Evolutionary conservation across 2,329 filamentous ascomycete genomes (phyloP).

Genomic region (Fusarium haematococcum): DNA sequence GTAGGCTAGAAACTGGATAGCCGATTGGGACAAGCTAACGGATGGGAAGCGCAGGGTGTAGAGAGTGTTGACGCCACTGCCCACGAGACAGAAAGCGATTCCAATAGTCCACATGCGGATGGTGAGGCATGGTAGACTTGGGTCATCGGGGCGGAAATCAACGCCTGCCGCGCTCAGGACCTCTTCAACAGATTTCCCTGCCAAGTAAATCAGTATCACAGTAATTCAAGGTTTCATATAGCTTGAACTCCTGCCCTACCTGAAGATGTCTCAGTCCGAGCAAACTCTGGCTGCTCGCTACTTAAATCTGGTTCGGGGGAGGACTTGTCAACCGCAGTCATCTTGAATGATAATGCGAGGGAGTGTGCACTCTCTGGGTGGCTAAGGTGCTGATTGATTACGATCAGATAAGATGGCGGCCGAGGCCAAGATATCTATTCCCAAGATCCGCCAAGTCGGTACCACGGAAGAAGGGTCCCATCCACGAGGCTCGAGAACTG

Average conservation of each 20-base stretch:
- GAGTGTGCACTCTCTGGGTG: not conserved
- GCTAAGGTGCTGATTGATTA: not conserved
- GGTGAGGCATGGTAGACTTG: slow-evolving; percentile 49
- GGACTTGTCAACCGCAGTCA: not conserved
- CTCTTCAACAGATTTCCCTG: slow-evolving; percentile 35
- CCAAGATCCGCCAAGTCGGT: not conserved
- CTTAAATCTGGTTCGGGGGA: not conserved
- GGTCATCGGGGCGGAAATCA: slow-evolving; percentile 44
- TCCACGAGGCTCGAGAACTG: not conserved
- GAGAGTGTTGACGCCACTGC: slow-evolving; percentile 55
- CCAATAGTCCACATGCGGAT: slow-evolving; percentile 55
- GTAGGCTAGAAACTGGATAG: slow-evolving; percentile 57
- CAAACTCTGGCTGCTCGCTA: not conserved
- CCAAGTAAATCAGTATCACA: not conserved
- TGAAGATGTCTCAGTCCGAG: slow-evolving; percentile 17
- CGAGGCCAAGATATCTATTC: not conserved
- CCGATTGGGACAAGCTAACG: slow-evolving; percentile 49
- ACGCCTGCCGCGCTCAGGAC: slow-evolving; percentile 48
- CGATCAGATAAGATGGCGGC: not conserved
- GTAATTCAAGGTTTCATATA: not conserved
- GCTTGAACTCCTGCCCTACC: not conserved
- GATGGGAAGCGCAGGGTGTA: slow-evolving; percentile 53
- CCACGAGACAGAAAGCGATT: slow-evolving; percentile 51
- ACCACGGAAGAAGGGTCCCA: not conserved
- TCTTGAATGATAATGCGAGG: not conserved